These are phyloP conservation scores for Porphyrellus cyaneotinctus DNA, from an alignment of 768 basidiomycete genomes.

Conservation along the genomic window DNA sequence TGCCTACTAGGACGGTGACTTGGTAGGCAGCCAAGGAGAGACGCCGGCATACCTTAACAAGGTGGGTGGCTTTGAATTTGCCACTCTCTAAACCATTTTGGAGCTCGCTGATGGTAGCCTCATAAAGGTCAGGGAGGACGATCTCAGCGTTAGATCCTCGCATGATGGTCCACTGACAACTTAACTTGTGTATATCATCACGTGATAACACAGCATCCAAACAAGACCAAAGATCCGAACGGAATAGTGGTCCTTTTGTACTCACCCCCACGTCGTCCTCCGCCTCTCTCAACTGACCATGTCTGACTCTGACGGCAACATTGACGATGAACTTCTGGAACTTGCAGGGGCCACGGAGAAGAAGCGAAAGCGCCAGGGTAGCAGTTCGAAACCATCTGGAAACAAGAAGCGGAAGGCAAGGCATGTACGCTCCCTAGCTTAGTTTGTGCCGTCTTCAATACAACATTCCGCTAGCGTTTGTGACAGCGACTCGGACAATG, in stretches of 20 bases:
- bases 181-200: no score
- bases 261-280: neutral
- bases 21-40: neutral
- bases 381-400: conserved; percentile 39
- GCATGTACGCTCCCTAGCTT: conserved; percentile 40
- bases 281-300: conserved; percentile 24
- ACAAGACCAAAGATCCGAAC: conserved; percentile 17
- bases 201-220: conserved; percentile 16
- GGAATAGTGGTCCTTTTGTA: conserved; percentile 1
- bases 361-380: conserved; percentile 59
- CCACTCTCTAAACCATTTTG: conserved; percentile 48
- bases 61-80: conserved; percentile 54
- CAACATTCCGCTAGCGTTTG: conserved; percentile 31
- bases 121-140: conserved; percentile 51
- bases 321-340: conserved; percentile 73
- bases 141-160: neutral
- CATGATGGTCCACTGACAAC: neutral
- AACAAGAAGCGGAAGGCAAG: conserved; percentile 70
- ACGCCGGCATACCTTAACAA: conserved; percentile 47
- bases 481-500: conserved; percentile 47
- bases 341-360: conserved; percentile 69
- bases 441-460: neutral
- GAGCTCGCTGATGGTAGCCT: conserved; percentile 53
- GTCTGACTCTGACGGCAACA: conserved; percentile 50
- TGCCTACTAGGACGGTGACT: conserved; percentile 44